Base-by-base conservation (phyloP, 495 filamentous ascomycete species). In the Penicillium coprophilum region DNA sequence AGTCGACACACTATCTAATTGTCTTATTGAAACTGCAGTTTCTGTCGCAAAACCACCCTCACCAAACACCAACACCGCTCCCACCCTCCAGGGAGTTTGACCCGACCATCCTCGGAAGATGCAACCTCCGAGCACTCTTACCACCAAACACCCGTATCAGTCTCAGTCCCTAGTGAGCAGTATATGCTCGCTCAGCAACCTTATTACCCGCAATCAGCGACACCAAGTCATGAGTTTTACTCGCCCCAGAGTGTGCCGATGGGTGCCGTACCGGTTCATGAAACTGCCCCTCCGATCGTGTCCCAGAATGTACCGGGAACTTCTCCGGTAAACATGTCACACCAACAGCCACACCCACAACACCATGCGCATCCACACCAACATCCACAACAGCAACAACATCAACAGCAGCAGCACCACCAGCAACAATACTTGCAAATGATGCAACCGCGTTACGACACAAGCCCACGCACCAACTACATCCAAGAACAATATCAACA, bases 21-120 rank as follows among this genome's bases (percentile, higher is more conserved):
- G 24, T 46, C 40, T 34, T 10, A 3, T 30, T 27, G 20, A 55
- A 39, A 52, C 4, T 40, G 38, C 71, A 95, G 90, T 63, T 95
- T 93, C 71, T 92, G 89, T 75, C 83, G 91, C 39, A 92, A 93
- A 66, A 92, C 90, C 10, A 93, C 91, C 19, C 84, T 93, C 80
- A 89, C 90, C 7, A 95, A 92, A 68, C 91, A 95, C 60, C 84
- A 87, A 63, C 73, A 84, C 46, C 82, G 85, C 21, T 85, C 85
- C 2, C 89, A 92, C 66, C 83, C 84, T 31, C 78, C 82, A 48
- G 84, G 86, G 4, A 76, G 80, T 48, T 71, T 71, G 52, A 71
- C 69, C 48, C 73, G 74, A 52, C 69, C 69, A 31, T 71, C 73
- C 9, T 77, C 74, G 7, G 76, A 77, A 57, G 76, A 77, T 53